A percentile compares a stretch with the other conserved stretches of the same genome.
Conservation (phyloP, 352 stramenopile genomes). For the Saprolegnia diclina region DNA sequence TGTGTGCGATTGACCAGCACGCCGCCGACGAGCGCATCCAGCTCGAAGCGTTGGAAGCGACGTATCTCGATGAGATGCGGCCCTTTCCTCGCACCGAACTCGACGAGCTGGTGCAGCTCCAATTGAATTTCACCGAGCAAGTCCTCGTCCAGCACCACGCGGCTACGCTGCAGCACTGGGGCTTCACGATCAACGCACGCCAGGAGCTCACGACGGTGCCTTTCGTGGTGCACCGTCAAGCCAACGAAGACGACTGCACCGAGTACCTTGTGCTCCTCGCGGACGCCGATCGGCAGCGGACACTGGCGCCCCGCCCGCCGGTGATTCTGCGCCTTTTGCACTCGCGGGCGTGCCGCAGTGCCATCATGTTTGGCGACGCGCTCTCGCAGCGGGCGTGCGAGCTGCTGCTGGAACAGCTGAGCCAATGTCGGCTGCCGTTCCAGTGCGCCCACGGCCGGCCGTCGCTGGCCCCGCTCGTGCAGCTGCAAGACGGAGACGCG, state of each 20-base stretch:
- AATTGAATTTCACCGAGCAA: constrained; percentile 51
- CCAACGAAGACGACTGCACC: constrained; percentile 68
- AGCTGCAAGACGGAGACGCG: constrained; percentile 38
- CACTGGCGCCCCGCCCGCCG: constrained; percentile 41
- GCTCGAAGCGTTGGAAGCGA: constrained; percentile 74
- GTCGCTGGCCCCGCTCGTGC: constrained; percentile 79
- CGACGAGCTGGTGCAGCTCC: constrained; percentile 42
- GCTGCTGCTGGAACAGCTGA: constrained; percentile 62
- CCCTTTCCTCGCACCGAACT: constrained; percentile 54
- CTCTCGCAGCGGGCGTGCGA: constrained; percentile 62
- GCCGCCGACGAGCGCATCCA: constrained; percentile 85
- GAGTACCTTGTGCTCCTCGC: constrained; percentile 74
- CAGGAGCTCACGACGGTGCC: constrained; percentile 44
- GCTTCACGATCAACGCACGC: constrained; percentile 59
- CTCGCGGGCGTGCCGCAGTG: constrained; percentile 84
- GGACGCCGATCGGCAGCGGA: constrained; percentile 27
- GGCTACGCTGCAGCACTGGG: constrained; percentile 66
- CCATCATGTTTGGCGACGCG: constrained; percentile 91
- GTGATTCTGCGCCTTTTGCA: constrained; percentile 80
- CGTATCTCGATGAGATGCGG: constrained; percentile 27
- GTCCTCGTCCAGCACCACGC: constrained; percentile 39
- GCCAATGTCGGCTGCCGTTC: constrained; percentile 79
- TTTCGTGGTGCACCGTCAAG: constrained; percentile 62
- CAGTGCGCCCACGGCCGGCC: constrained; percentile 87
- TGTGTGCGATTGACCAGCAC: constrained; percentile 86